Evolutionary conservation across 192 early-diverging fungal species (phyloP), one percentile per base, ranked within the genome.

Genomic region (Geranomyces variabilis): DNA sequence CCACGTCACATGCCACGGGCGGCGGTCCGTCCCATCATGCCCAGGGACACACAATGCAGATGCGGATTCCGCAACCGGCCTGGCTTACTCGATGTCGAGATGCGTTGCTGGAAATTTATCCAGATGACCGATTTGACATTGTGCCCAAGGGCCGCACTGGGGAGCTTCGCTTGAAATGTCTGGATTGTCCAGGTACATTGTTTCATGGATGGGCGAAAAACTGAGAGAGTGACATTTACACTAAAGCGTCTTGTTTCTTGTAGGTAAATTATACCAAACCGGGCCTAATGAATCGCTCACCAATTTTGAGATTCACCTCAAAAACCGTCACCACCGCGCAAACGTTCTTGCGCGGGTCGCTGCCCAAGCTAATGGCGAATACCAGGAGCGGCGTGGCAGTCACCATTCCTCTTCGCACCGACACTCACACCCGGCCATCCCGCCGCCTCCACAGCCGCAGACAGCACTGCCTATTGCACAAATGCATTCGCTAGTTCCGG

Each of bases 271-370:
- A 28, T 85, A 85, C 66, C 77, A 80, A 63, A 56, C 80, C 10
- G 84, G 84, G 17, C 78, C 77, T 8, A 78, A 72, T 13, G 68
- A 79, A 34, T 74, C 82, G 9, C 65, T 86, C 26, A 60, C 59
- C 24, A 86, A 86, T 62, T 84, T 84, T 68, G 82, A 86, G 62
- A 75, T 84, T 9, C 84, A 86, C 74, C 65, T 86, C 59, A 81
- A 80, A 64, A 84, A 84, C 41, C 45, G 68, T 10, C 46, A 55
- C 9, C 74, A 75, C 63, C 43, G 74, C 0, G 61, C 48, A 17
- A 75, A 69, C 51, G 74, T 75, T 14, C 22, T 31, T 29, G 4
- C 29, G 9, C 58, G 58, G 15, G 3, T 28, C 12, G 31, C 24
- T 19, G 6, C 58, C 1, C 58, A 60, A 60, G 4, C 31, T 29